Evolutionary conservation across 1,139 yeast genomes (phyloP), one percentile per base, ranked within the genome.

Genomic region (Pichia sp.): DNA sequence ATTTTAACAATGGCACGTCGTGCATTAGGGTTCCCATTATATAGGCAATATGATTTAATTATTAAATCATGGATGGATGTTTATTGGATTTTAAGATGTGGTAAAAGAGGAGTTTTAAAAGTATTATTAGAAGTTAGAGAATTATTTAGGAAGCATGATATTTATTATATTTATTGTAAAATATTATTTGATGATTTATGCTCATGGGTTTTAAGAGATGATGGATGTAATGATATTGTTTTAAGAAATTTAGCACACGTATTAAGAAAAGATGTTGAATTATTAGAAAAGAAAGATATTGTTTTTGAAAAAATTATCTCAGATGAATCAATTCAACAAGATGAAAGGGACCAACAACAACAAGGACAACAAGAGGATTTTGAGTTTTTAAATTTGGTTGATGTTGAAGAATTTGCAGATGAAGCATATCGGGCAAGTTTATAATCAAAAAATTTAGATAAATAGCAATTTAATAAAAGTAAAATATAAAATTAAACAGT

Each of bases 161-260:
- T 85, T n/a, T 89, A 89, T 63, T 86, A 86, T 60, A 90, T 88
- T 8, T 92, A 92, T 64, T 86, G 86, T 59, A 81, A 81, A 59
- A 76, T 90, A 2, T 75, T 89, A 73, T 60, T 90, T 10, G 92
- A 86, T 59, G 97, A 92, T 63, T 71, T 89, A 56, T 74, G 88
- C 48, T 72, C 85, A 4, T 92, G 96, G 95, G 64, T 86, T 27
- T 79, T 89, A 44, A 71, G 77, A 52, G 82, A 80, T 52, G 65
- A 76, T 18, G 60, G 60, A 8, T 73, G 83, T 29, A 63, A 65
- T 38, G 82, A 77, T 52, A 64, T 61, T 11, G 74, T 73, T 7
- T 57, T 90, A 10, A 69, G 86, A 48, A 72, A 78, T 35, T 66
- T 90, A 40, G 86, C 92, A 0, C 81, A 79, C 49, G 95, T 87